phyloP scores from a whole-genome alignment of 805 yeast genomes.

The Myxozyma neglecta region DNA sequence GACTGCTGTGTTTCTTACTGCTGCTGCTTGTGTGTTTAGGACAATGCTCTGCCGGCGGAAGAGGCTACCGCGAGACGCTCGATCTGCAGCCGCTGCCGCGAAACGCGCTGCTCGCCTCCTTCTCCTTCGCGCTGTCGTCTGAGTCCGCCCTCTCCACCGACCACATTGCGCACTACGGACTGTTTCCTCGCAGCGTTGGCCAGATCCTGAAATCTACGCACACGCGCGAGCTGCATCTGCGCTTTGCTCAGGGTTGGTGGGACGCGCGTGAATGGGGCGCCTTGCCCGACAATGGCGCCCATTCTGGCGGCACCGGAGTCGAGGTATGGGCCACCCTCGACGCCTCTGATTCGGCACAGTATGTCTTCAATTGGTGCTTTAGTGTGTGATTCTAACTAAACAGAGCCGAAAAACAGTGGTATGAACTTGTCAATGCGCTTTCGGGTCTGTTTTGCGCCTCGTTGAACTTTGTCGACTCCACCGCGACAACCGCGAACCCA shows the following conservation, averaged over 20 bases:
- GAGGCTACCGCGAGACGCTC: slow-evolving; percentile 59
- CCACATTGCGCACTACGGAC: slow-evolving; percentile 50
- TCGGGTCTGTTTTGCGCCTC: slow-evolving; percentile 96
- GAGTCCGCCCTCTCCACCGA: slow-evolving; percentile 39
- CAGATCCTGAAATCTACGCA: slow-evolving; percentile 68
- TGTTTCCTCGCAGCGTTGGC: slow-evolving; percentile 79
- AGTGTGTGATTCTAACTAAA: neutral
- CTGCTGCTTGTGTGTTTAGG: neutral
- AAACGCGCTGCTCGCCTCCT: slow-evolving; percentile 67
- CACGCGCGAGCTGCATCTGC: slow-evolving; percentile 72
- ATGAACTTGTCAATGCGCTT: slow-evolving; percentile 64
- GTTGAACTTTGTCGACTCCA: slow-evolving; percentile 77
- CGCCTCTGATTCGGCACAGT: slow-evolving; percentile 53
- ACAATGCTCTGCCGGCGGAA: slow-evolving; percentile 1
- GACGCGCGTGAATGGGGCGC: slow-evolving; percentile 85
- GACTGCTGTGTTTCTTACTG: too few species aligned
- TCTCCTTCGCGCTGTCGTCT: slow-evolving; percentile 65
- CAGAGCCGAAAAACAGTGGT: slow-evolving; percentile 56
- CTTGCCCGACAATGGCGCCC: slow-evolving; percentile 67
- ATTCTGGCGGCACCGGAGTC: slow-evolving; percentile 91
- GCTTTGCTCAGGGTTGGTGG: slow-evolving; percentile 96
- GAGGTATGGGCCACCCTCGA: slow-evolving; percentile 88
- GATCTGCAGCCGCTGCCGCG: slow-evolving; percentile 69
- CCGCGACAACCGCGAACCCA: slow-evolving; percentile 69
- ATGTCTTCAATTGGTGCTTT: neutral